These are phyloP conservation scores for Colletotrichum kahawae DNA, from an alignment of 2,329 filamentous ascomycete species.

Conservation along the genomic window DNA sequence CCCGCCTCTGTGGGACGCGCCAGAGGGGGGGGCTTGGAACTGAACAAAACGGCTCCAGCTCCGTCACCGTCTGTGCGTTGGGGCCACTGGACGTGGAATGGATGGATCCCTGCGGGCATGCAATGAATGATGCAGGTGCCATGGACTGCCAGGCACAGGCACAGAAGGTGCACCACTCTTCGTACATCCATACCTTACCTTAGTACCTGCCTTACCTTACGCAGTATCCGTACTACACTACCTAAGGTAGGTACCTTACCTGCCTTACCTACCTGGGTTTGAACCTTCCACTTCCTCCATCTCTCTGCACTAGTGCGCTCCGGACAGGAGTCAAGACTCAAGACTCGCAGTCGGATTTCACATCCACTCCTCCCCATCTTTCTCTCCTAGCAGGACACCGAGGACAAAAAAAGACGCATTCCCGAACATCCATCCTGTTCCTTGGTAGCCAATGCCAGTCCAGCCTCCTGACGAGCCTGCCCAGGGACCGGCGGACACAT, in stretches of 20 bases:
- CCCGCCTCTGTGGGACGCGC: conserved; percentile 16
- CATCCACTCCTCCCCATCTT: background rate
- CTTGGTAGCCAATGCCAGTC: conserved; percentile 1
- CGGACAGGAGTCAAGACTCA: background rate
- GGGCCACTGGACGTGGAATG: background rate
- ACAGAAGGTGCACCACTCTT: background rate
- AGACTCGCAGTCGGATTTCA: background rate
- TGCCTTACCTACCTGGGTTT: background rate
- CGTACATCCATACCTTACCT: too few species aligned
- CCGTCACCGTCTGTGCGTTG: conserved; percentile 20
- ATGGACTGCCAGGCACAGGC: background rate
- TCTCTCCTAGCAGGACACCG: background rate
- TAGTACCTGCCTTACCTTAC: background rate
- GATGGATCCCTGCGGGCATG: background rate
- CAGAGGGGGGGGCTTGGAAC: conserved; percentile 9
- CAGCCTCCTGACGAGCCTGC: background rate
- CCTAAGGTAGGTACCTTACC: background rate
- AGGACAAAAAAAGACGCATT: conserved; percentile 9
- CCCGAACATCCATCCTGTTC: background rate
- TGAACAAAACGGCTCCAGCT: conserved; percentile 2
- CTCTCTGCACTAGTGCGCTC: background rate
- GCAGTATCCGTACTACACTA: too few species aligned
- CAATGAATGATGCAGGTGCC: background rate
- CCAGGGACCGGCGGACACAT: background rate
- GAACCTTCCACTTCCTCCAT: background rate